Percentiles rank a stretch among this genome's conserved stretches.
phyloP scores from a whole-genome alignment of 2,329 filamentous ascomycete species.

The Clarireedia sp. region DNA sequence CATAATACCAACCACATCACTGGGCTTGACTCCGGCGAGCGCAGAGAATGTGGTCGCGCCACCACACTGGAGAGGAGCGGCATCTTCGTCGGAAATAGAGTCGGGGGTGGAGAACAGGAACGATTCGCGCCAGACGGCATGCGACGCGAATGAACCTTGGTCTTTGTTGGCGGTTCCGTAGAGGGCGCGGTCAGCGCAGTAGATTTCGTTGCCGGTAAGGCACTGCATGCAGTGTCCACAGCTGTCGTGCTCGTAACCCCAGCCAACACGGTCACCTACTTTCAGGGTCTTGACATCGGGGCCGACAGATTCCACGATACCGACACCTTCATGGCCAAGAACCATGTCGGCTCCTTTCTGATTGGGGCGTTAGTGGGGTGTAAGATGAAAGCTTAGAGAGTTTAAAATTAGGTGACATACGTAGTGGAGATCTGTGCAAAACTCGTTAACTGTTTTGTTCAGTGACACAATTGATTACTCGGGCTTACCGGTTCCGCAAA shows the following conservation, averaged over 20 bases:
- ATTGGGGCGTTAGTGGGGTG: not conserved
- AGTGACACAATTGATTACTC: too few species aligned
- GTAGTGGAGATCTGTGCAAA: slow-evolving; percentile 8
- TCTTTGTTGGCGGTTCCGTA: slow-evolving; percentile 37
- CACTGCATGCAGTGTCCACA: slow-evolving; percentile 38
- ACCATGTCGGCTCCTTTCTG: slow-evolving; percentile 12
- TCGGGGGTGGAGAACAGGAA: slow-evolving; percentile 34
- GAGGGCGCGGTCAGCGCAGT: slow-evolving; percentile 33
- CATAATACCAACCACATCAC: slow-evolving; percentile 33
- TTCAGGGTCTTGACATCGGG: slow-evolving; percentile 36
- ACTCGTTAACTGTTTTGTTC: not conserved
- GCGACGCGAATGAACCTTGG: slow-evolving; percentile 37
- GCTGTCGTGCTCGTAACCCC: slow-evolving; percentile 34
- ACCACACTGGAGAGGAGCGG: slow-evolving; percentile 39
- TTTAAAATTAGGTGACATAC: slow-evolving; percentile 4
- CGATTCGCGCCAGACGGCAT: slow-evolving; percentile 31
- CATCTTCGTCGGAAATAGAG: slow-evolving; percentile 29
- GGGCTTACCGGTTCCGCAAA: slow-evolving; percentile 11
- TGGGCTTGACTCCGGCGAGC: slow-evolving; percentile 27
- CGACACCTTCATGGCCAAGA: slow-evolving; percentile 64
- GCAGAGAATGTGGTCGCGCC: slow-evolving; percentile 33
- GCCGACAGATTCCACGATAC: slow-evolving; percentile 54
- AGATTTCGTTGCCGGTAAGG: slow-evolving; percentile 33
- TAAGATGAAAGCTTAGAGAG: not conserved
- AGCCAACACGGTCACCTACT: slow-evolving; percentile 38